Evolutionary conservation across 495 filamentous ascomycete genomes (phyloP), one percentile per base, ranked within the genome.

Genomic region (Neurospora tetraspora): DNA sequence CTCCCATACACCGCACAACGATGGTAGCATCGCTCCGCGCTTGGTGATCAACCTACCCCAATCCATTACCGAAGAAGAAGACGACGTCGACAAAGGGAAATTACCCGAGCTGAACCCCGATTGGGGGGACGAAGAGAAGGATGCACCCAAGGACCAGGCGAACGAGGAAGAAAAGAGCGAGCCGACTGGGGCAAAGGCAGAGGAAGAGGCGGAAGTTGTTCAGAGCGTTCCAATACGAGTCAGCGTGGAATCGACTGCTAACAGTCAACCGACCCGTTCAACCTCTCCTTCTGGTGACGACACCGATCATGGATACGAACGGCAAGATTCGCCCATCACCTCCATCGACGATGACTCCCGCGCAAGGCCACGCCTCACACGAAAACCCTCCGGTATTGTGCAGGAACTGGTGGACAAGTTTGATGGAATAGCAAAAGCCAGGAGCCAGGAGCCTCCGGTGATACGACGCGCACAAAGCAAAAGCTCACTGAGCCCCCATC

Each of bases 301-400:
- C 20, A 87, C 82, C 39, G 81, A 81, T 40, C 79, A 78, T 39
- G 80, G 80, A 34, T 76, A 79, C 36, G 80, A 79, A 1, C 76
- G 74, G 3, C 81, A 82, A 73, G 85, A 87, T 39, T 88, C 85
- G 0, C 86, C 86, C 8, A 80, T 86, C n/a, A 86, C 85, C 2
- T 86, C 85, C n/a, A 79, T 86, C 43, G 86, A 88, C 70, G 86
- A 88, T 34, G 86, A 86, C 23, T 78, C 80, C 9, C 81, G 74
- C 43, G 70, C 71, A 34, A 80, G 78, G 3, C 74, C 80, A 18
- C 74, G 77, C 5, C 71, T 77, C 0, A 71, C 75, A 39, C 76
- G 77, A 31, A 79, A 79, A 45, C 73, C 59, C 2, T 84, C 84
- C 16, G 76, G 80, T 4, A 86, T 85, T 69, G 81, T 85, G 5